phyloP scores from a whole-genome alignment of 345 rosid genomes.

The Eucalyptus brandiana region DNA sequence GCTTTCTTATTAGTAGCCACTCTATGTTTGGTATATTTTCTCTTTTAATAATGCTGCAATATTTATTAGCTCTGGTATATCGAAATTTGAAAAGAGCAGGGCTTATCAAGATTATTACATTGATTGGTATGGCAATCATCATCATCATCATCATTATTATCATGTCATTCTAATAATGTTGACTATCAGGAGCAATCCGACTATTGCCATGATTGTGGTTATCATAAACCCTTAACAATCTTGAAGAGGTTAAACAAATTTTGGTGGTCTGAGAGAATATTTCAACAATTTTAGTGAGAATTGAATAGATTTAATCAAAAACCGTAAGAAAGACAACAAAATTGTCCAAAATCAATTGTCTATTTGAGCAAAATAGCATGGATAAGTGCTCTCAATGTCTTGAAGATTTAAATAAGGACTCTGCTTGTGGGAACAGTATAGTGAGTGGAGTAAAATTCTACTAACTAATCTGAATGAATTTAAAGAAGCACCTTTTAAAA shows the following conservation, averaged over 20 bases:
- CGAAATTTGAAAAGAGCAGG: background rate
- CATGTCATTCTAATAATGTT: too few relatives aligned
- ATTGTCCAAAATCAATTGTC: fast-evolving
- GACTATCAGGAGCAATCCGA: fast-evolving
- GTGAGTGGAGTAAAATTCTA: background rate
- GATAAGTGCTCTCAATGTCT: background rate
- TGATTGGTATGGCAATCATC: too few relatives aligned
- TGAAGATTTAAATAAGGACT: background rate
- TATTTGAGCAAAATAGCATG: background rate
- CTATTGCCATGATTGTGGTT: background rate
- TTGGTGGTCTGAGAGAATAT: too few relatives aligned
- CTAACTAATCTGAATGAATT: background rate
- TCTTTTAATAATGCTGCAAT: fast-evolving
- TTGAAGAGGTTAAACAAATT: too few relatives aligned
- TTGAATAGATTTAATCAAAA: background rate
- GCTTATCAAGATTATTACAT: fast-evolving
- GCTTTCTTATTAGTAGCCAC: fast-evolving
- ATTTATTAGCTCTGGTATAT: fast-evolving
- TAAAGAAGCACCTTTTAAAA: fast-evolving
- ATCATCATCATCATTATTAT: too few relatives aligned
- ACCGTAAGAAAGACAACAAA: background rate
- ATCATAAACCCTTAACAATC: too few relatives aligned
- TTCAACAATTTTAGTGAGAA: background rate
- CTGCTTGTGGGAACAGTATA: background rate
- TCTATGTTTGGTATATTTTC: background rate